These are phyloP conservation scores for Cyclostephanos tholiformis DNA, from an alignment of 108 stramenopile genomes.

Conservation along the genomic window DNA sequence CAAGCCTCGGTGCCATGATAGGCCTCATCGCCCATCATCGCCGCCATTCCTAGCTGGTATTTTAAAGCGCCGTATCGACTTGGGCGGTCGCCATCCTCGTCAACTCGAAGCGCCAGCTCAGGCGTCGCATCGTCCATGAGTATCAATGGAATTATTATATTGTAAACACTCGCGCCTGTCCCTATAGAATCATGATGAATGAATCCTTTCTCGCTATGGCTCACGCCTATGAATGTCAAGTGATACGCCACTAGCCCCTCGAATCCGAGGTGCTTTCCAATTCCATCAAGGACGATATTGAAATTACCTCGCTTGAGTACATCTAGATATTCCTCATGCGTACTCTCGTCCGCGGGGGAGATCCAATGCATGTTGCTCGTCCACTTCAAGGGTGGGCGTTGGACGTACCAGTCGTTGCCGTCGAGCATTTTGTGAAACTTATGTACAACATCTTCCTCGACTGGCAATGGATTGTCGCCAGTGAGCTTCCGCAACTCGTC, in stretches of 20 bases:
- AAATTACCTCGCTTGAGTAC: slow-evolving; percentile 57
- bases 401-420: slow-evolving; percentile 60
- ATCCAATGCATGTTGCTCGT: slow-evolving; percentile 70
- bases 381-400: slow-evolving; percentile 55
- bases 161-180: slow-evolving; percentile 46
- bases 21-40: slow-evolving; percentile 67
- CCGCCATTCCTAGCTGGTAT: slow-evolving; percentile 51
- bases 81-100: slow-evolving; percentile 6
- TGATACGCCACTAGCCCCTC: slow-evolving; percentile 52
- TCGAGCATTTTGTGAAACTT: slow-evolving; percentile 47
- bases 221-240: slow-evolving; percentile 55
- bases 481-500: slow-evolving; percentile 40
- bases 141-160: slow-evolving; percentile 60
- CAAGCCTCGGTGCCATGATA: slow-evolving; percentile 66
- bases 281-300: slow-evolving; percentile 52
- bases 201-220: slow-evolving; percentile 36
- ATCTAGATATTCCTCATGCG: slow-evolving; percentile 57
- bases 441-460: slow-evolving; percentile 14
- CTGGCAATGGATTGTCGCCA: slow-evolving; percentile 22
- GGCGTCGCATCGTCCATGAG: slow-evolving; percentile 46
- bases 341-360: slow-evolving; percentile 60
- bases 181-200: slow-evolving; percentile 45
- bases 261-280: slow-evolving; percentile 50
- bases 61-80: slow-evolving; percentile 29
- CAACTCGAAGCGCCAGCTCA: slow-evolving; percentile 38